Base-by-base conservation (phyloP, 129 eudicot genomes). In the Arctium lappa region DNA sequence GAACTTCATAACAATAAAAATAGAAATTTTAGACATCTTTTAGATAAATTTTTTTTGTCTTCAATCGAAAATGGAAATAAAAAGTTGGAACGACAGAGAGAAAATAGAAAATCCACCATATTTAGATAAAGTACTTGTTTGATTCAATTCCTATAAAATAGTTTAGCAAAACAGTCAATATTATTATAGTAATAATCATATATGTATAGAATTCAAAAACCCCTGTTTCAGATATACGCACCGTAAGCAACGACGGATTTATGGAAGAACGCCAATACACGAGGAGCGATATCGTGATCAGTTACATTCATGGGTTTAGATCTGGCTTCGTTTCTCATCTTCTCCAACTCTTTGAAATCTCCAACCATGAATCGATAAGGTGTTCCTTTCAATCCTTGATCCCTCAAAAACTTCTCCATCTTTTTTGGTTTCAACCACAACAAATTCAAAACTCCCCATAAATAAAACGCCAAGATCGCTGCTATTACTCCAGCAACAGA, bases 361-460 rank as follows among this genome's bases (percentile, higher is more conserved):
- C 85, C 80, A n/a, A 30, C 29, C 79, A 85, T 29, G n/a, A 85
- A 71, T 34, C 8, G 63, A 11, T 81, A 81, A 30, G 74, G 11
- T 10, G 39, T 73, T 0, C 85, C 80, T 1, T 73, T 74, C 6
- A 81, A 16, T 0, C 85, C 85, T 81, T 81, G 85, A 4, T 37
- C 33, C 34, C 85, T 62, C 6, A 81, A 30, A 60, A n/a, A 60
- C 68, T 16, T 60, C 68, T 60, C 68, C 29, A 16, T 60, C 68
- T 60, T 60, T 5, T 60, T 60, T 6, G 30, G 68, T 60, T 60
- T n/a, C 6, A 60, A 16, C 68, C 68, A 60, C 68, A 60, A 60
- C 27, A 16, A n/a, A n/a, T 60, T 16, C 2, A 60, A 60, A 60
- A 60, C 29, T 33, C 36, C 0, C 36, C 36, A 33, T 16, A 60